Base-by-base conservation (phyloP, 106 monocot genomes). In the Agapanthus africanus region DNA sequence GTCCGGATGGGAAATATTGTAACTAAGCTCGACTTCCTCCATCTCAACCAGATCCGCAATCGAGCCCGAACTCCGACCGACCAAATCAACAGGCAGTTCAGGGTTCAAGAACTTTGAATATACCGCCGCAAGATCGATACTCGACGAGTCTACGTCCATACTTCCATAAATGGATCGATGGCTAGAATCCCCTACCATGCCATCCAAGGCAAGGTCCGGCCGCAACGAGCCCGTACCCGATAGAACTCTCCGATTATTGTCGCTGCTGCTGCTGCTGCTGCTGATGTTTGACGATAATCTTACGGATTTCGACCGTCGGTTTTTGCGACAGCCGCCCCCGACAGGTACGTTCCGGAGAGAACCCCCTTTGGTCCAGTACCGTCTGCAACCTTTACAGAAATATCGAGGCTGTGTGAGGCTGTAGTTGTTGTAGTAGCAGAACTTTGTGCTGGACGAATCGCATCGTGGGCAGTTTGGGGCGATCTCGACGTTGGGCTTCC, bases 381-480 rank as follows among this genome's bases (percentile, higher is more conserved):
- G 57, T 11, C 93, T 54, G 63, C 93, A 94, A 36, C 78, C 82
- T 77, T 94, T 94, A 74, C 93, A 94, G 84, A 94, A 94, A 79
- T 91, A 91, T 13, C 91, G 77, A 9, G 91, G 91, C 77, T 91
- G 91, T 19, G 79, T 76, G 16, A 87, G 80, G 77, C 93, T 94
- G 76, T 94, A 94, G 73, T 94, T 94, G 87, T 94, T 94, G 93
- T 94, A 94, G 84, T 94, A 94, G 75, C 93, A 94, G 74, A 94
- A 94, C 71, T 94, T 94, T 37, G 93, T 94, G 80, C 90, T 87
- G 71, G 87, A 44, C 23, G 93, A 94, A 63, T 94, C 79, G 76
- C 93, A 94, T 32, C 93, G 77, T n/a, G 93, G 93, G 77, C 93
- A 94, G 74, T 81, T 90, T 1, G 87, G 87, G n/a, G 87, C 83